These are phyloP conservation scores for Nemania diffusa DNA, from an alignment of 2,329 filamentous ascomycete species.

Conservation along the genomic window DNA sequence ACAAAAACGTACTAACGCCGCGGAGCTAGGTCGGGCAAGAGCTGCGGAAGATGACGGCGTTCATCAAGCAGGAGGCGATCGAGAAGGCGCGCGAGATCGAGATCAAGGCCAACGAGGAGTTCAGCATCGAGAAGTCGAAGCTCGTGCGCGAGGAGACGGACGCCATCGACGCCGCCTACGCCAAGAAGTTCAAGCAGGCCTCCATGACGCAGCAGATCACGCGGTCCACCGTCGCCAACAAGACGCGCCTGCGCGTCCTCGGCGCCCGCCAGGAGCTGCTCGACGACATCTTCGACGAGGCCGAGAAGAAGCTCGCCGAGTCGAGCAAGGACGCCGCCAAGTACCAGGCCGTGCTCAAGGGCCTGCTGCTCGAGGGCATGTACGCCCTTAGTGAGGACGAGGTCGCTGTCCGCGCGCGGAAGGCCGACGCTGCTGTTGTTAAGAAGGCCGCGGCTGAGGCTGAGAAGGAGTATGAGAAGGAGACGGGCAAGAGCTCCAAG, in stretches of 20 bases:
- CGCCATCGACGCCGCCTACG: conserved; percentile 90
- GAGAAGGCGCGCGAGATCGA: conserved; percentile 98
- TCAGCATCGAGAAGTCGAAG: conserved; percentile 98
- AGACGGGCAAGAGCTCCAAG: conserved; percentile 74
- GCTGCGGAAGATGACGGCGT: conserved; percentile 99
- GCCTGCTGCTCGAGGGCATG: conserved; percentile 86
- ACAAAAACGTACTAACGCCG: conserved; percentile 14
- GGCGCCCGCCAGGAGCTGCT: conserved; percentile 89
- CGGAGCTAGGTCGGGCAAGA: conserved; percentile 87
- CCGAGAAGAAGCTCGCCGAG: conserved; percentile 75
- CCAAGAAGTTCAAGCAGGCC: conserved; percentile 99
- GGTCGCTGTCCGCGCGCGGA: conserved; percentile 77
- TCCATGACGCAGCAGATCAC: conserved; percentile 99
- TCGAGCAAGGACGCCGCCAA: conserved; percentile 75
- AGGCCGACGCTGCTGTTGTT: conserved; percentile 79
- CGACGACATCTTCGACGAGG: conserved; percentile 86
- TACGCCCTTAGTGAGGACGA: conserved; percentile 88
- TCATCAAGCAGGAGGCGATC: conserved; percentile 98
- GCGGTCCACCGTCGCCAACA: conserved; percentile 94
- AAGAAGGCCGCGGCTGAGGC: conserved; percentile 82
- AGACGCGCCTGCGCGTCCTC: conserved; percentile 90
- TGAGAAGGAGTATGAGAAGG: conserved; percentile 79
- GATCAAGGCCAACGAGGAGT: conserved; percentile 98
- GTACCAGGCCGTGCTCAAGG: conserved; percentile 81
- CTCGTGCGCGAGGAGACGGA: conserved; percentile 95